Conservation (phyloP, 2,329 filamentous ascomycete species). For the Trichophyton schoenleinii region DNA sequence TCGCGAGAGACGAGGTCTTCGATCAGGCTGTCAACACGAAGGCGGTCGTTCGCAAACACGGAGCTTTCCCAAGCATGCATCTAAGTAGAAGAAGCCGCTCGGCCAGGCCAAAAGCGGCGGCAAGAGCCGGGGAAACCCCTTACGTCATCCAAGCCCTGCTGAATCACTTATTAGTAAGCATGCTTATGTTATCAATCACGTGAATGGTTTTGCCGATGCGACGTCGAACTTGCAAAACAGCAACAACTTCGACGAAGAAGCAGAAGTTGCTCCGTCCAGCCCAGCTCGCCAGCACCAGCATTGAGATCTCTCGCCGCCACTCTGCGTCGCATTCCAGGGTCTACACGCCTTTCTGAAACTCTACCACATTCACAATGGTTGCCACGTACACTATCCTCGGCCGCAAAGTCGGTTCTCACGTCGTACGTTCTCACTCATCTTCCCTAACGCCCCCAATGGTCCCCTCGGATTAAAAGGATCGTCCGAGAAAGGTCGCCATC, state of each 20-base stretch:
- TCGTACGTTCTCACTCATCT: slow-evolving; percentile 29
- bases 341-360: not conserved
- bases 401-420: slow-evolving; percentile 41
- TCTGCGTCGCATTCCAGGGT: not conserved
- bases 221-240: not conserved
- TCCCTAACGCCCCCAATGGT: slow-evolving; percentile 7
- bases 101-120: not conserved
- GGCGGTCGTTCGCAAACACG: not conserved
- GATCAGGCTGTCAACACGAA: not conserved
- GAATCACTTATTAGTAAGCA: not conserved
- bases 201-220: not conserved
- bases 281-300: not conserved
- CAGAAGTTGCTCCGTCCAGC: not conserved
- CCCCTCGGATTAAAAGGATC: not conserved
- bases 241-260: not conserved
- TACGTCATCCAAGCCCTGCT: not conserved
- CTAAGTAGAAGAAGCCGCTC: not conserved
- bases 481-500: not conserved
- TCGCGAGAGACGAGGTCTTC: not conserved
- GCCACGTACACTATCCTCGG: slow-evolving; percentile 40
- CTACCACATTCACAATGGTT: slow-evolving; percentile 33
- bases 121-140: not conserved
- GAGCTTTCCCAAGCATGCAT: not conserved
- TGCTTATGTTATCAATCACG: not conserved
- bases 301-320: not conserved